Evolutionary conservation across 805 yeast species (phyloP), one percentile per base, ranked within the genome.

Genomic region (Zygosaccharomyces kombuchaensis): DNA sequence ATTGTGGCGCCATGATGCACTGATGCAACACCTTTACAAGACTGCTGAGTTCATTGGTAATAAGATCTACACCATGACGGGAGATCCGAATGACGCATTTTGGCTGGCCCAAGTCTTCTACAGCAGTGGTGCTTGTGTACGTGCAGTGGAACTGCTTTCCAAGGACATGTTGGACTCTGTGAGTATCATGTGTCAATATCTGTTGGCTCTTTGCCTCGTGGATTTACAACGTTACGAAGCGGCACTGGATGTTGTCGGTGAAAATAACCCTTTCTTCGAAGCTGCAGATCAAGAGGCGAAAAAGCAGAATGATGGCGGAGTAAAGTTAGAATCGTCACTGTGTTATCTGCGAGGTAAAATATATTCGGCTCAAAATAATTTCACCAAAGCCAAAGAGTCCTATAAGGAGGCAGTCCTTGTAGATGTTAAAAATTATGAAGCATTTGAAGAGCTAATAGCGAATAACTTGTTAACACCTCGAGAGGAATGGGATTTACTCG

Each of bases 21-120:
- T 85, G 46, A 81, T 85, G 83, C 96, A 90, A 56, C 97, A 90
- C 62, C 95, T 89, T 51, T 87, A 87, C 63, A 75, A 75, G 36
- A 87, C 97, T 0, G 97, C 98, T 0, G 91, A 84, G 56, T 88
- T 81, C 61, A 77, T 93, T 22, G 98, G 96, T 12, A 96, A 93
- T 67, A 91, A 90, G 57, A 87, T 93, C 6, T 74, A 87, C 34
- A 78, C 89, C 1, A 68, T 93, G 49, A 89, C 97, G 0, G 75
- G 76, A 48, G 96, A 90, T 59, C 85, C 96, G 10, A 87, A 84
- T 58, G 98, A 91, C 62, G 96, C 96, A 9, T 91, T 88, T 65
- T 90, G 97, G 96, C 72, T 91, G 25, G 96, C 96, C 0, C 96
- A 91, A 68, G 95, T 86, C 4, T 81, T 84, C 62, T 87, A 80